Percentiles rank a stretch among this genome's conserved stretches.
phyloP scores from a whole-genome alignment of 2,329 filamentous ascomycete species.

The Apiospora marii region DNA sequence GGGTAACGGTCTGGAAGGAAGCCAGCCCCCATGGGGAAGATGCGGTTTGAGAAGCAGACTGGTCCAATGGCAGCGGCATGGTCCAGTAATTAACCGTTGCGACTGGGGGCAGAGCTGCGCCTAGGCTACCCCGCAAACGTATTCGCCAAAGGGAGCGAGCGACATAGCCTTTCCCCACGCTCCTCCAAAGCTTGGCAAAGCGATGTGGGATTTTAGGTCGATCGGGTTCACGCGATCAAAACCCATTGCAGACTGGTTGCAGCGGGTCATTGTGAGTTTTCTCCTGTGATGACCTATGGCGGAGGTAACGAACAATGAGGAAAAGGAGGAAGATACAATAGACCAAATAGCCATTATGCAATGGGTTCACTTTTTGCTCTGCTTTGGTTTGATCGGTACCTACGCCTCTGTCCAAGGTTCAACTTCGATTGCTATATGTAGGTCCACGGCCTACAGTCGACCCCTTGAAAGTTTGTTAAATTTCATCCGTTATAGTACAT shows the following conservation, averaged over 20 bases:
- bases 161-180: not conserved
- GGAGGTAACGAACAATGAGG: no score
- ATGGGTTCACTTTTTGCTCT: no score
- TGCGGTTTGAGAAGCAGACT: not conserved
- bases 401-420: not conserved
- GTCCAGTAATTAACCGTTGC: not conserved
- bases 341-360: no score
- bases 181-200: constrained; percentile 28
- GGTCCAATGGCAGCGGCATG: not conserved
- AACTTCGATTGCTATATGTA: not conserved
- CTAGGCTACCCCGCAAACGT: constrained; percentile 12
- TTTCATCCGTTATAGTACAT: no score
- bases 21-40: not conserved
- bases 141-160: not conserved
- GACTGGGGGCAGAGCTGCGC: not conserved
- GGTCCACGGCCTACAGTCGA: not conserved
- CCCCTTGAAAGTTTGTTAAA: no score
- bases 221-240: constrained; percentile 30
- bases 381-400: not conserved
- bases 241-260: not conserved
- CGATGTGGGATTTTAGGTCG: not conserved
- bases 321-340: no score
- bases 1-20: not conserved
- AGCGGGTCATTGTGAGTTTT: no score
- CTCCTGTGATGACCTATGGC: no score